Conservation (phyloP, 768 basidiomycete species). For the Xerocomellus amylosporus region DNA sequence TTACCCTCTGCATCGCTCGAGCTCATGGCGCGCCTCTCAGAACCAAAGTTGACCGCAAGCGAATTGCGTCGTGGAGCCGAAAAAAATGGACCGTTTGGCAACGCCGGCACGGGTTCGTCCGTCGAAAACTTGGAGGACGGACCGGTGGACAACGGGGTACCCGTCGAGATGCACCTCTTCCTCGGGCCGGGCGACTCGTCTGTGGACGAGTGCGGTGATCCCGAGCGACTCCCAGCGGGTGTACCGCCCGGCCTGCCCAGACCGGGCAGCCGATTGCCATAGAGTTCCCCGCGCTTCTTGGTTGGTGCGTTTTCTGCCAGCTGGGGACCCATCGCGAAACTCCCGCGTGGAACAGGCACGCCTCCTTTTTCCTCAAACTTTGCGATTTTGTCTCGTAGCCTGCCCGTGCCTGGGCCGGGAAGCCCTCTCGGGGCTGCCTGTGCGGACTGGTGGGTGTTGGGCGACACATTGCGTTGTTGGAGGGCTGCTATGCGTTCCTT, state of each 20-base stretch:
- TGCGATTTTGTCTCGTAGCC: constrained; percentile 68
- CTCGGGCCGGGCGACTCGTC: constrained; percentile 22
- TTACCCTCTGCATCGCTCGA: constrained; percentile 6
- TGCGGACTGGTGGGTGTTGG: constrained; percentile 33
- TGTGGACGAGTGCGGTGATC: constrained; percentile 13
- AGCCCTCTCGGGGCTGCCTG: constrained; percentile 31
- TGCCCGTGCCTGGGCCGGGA: constrained; percentile 28
- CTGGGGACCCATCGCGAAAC: constrained; percentile 70
- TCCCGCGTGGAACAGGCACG: constrained; percentile 69
- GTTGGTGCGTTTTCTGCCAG: constrained; percentile 43
- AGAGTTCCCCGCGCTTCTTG: constrained; percentile 62
- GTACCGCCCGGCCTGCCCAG: constrained; percentile 24
- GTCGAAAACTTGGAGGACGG: constrained; percentile 7
- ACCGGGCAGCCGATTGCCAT: constrained; percentile 64
- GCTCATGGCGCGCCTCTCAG: constrained; percentile 21
- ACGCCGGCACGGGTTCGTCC: constrained; percentile 25
- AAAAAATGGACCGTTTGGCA: constrained; percentile 16
- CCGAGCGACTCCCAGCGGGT: constrained; percentile 14
- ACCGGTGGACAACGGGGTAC: constrained; percentile 16
- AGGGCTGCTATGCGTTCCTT: constrained; percentile 83
- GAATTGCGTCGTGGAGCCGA: constrained; percentile 28
- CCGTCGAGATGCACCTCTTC: constrained; percentile 32
- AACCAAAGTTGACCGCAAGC: constrained; percentile 24
- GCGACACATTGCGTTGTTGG: constrained; percentile 50
- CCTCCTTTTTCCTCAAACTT: constrained; percentile 79